Evolutionary conservation across 192 early-diverging fungal species (phyloP).

Genomic region (Backusella psychrophila): DNA sequence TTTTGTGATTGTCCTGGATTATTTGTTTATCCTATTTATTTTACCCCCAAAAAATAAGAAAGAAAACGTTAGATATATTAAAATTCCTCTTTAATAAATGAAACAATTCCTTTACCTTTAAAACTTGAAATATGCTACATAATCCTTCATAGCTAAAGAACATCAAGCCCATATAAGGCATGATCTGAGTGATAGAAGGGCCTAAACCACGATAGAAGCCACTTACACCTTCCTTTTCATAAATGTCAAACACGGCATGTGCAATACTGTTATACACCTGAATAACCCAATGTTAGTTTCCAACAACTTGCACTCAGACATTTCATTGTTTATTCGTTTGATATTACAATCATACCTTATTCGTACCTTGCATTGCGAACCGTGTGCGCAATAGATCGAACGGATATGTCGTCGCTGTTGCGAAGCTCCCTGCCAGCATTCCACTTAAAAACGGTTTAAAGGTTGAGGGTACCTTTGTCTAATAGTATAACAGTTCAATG

Average conservation of each 20-base stretch:
- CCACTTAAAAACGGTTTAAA: slow-evolving; percentile 69
- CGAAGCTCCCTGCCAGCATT: slow-evolving; percentile 69
- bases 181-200: slow-evolving; percentile 81
- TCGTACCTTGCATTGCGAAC: slow-evolving; percentile 82
- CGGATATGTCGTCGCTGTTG: slow-evolving; percentile 86
- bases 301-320: not conserved
- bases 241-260: slow-evolving; percentile 66
- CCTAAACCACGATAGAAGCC: slow-evolving; percentile 88
- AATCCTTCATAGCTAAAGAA: slow-evolving; percentile 76
- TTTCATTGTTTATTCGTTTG: slow-evolving; percentile 1
- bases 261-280: slow-evolving; percentile 69
- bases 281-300: not conserved
- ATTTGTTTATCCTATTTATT: slow-evolving; percentile 19
- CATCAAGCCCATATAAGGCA: slow-evolving; percentile 93
- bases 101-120: slow-evolving; percentile 31
- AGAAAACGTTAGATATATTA: not conserved
- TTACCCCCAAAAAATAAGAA: not conserved
- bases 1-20: slow-evolving; percentile 18
- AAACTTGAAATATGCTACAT: slow-evolving; percentile 37
- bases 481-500: not conserved
- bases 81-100: not conserved
- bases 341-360: slow-evolving; percentile 34
- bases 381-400: slow-evolving; percentile 92
- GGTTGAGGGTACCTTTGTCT: slow-evolving; percentile 19
- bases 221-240: slow-evolving; percentile 64